Percentiles rank a stretch among this genome's conserved stretches.
Conservation (phyloP, 2,329 filamentous ascomycete genomes). For the Periglandula ipomoeae region DNA sequence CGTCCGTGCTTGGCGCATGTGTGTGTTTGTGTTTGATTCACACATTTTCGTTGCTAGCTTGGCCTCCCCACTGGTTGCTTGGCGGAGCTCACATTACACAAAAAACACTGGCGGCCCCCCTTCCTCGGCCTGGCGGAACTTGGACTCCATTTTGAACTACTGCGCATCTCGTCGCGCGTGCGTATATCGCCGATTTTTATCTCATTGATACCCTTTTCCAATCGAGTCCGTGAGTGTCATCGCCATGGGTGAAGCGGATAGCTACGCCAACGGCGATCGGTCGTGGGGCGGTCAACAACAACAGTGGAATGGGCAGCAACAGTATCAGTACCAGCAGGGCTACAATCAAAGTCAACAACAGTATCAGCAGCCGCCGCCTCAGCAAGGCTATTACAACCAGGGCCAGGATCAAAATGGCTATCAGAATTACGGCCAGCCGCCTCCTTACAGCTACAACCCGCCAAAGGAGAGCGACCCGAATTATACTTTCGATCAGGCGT, state of each 20-base stretch:
- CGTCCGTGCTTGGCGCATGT: neutral
- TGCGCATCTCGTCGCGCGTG: neutral
- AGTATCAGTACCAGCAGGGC: neutral
- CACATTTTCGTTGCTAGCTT: neutral
- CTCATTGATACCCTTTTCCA: too few relatives aligned
- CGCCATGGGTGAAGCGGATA: constrained; percentile 26
- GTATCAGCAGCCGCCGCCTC: constrained; percentile 11
- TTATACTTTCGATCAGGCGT: constrained; percentile 65
- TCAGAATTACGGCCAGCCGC: constrained; percentile 20
- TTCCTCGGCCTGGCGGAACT: neutral
- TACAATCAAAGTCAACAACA: constrained; percentile 2
- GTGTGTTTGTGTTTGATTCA: neutral
- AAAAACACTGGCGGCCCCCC: neutral
- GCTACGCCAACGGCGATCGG: constrained; percentile 19
- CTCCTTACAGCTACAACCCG: constrained; percentile 26
- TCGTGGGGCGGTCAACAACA: constrained; percentile 10
- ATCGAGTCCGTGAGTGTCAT: neutral
- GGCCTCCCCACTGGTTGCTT: neutral
- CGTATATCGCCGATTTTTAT: neutral
- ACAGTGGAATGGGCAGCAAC: too few relatives aligned
- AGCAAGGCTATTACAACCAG: constrained; percentile 8
- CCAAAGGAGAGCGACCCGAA: constrained; percentile 35
- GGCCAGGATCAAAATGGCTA: constrained; percentile 15
- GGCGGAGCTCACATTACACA: neutral
- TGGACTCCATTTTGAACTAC: neutral